Evolutionary conservation across 1,284 basidiomycete species (phyloP).

Genomic region (Porogramme epimiltina): DNA sequence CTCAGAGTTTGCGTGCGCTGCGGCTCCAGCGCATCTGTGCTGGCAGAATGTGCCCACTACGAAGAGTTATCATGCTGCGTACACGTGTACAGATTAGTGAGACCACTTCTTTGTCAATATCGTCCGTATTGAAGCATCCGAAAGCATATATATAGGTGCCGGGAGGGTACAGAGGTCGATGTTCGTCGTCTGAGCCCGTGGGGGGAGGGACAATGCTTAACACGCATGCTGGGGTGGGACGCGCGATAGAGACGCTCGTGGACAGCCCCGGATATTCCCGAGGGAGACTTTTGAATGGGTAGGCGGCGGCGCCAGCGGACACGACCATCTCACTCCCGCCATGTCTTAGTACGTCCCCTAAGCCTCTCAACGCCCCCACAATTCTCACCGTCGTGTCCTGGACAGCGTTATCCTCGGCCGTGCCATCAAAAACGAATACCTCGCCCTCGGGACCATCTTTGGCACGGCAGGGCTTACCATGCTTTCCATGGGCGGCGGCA

Average conservation of each 20-base stretch:
- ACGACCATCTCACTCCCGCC: slow-evolving; percentile 25
- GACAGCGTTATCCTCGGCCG: slow-evolving; percentile 71
- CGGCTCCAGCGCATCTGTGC: too few relatives aligned
- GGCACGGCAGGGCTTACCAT: slow-evolving; percentile 52
- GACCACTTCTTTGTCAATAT: too few relatives aligned
- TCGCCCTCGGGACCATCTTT: slow-evolving; percentile 66
- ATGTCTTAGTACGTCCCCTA: slow-evolving; percentile 45
- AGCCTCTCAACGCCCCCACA: not conserved
- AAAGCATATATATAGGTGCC: too few relatives aligned
- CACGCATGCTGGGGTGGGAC: too few relatives aligned
- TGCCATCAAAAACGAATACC: slow-evolving; percentile 75
- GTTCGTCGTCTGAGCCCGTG: too few relatives aligned
- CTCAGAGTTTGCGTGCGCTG: too few relatives aligned
- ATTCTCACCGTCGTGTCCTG: not conserved
- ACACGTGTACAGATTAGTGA: too few relatives aligned
- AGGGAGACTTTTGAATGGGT: slow-evolving; percentile 12
- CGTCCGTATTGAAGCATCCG: too few relatives aligned
- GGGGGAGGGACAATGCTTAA: too few relatives aligned
- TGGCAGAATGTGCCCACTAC: too few relatives aligned
- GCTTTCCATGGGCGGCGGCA: slow-evolving; percentile 51
- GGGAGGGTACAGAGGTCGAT: too few relatives aligned
- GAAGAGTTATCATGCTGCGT: too few relatives aligned
- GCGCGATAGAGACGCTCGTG: not conserved
- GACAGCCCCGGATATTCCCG: slow-evolving; percentile 14
- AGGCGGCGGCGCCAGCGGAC: slow-evolving; percentile 19